A percentile compares a stretch with the other conserved stretches of the same genome.
phyloP scores from a whole-genome alignment of 1,284 basidiomycete species.

The Malassezia equina region DNA sequence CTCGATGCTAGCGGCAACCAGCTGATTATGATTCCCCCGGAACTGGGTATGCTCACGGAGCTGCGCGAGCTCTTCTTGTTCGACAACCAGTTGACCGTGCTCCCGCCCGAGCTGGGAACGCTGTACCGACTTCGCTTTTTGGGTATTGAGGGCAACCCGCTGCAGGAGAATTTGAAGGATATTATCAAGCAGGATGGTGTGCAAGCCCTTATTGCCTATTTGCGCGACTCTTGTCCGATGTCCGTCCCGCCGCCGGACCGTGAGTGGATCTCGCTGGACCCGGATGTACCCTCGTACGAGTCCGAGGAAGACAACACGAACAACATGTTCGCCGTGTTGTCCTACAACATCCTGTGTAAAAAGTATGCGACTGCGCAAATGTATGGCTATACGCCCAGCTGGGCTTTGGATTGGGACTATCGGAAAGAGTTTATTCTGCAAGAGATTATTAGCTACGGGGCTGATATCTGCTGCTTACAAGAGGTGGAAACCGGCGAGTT shows the following conservation, averaged over 20 bases:
- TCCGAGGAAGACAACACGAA: slow-evolving; percentile 19
- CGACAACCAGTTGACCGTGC: slow-evolving; percentile 76
- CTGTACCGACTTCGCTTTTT: slow-evolving; percentile 85
- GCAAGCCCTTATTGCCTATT: slow-evolving; percentile 69
- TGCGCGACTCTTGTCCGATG: slow-evolving; percentile 76
- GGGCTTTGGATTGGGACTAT: slow-evolving; percentile 92
- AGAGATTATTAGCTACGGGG: slow-evolving; percentile 70
- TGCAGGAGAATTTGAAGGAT: slow-evolving; percentile 65
- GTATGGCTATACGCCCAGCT: slow-evolving; percentile 93
- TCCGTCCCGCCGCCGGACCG: slow-evolving; percentile 74
- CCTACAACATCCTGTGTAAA: slow-evolving; percentile 92
- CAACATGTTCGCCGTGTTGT: slow-evolving; percentile 67
- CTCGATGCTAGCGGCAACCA: slow-evolving; percentile 88
- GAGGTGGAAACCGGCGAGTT: slow-evolving; percentile 90
- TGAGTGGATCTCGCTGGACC: slow-evolving; percentile 66
- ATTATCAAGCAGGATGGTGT: slow-evolving; percentile 91
- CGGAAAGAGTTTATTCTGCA: slow-evolving; percentile 80
- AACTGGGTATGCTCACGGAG: slow-evolving; percentile 80
- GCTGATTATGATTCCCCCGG: slow-evolving; percentile 67
- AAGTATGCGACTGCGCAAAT: slow-evolving; percentile 76
- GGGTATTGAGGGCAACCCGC: slow-evolving; percentile 89
- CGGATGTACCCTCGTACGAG: slow-evolving; percentile 55
- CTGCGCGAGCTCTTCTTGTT: slow-evolving; percentile 88
- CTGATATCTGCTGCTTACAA: slow-evolving; percentile 81
- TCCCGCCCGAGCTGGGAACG: slow-evolving; percentile 79